Evolutionary conservation across 176 grass and related monocot species (phyloP).

Genomic region (Oryza glumipatula): DNA sequence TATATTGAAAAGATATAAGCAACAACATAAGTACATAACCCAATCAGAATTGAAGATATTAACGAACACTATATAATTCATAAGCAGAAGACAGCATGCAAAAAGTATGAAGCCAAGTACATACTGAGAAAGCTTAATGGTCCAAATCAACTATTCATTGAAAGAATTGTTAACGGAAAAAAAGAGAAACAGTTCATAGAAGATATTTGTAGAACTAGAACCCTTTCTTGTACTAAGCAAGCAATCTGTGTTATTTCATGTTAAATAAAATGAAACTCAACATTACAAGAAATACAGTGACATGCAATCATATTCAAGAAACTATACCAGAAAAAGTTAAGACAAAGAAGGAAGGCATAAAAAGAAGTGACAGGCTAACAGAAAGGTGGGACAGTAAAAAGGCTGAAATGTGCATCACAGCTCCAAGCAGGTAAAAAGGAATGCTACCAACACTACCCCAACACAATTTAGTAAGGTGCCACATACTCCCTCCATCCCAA

Average conservation of each 20-base stretch:
- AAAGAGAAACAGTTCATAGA: not conserved
- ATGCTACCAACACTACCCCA: not conserved
- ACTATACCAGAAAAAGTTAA: conserved; percentile 1
- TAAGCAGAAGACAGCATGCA: conserved; percentile 29
- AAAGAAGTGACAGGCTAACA: not conserved
- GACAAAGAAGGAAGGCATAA: conserved; percentile 4
- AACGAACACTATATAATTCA: not conserved
- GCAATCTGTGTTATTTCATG: conserved; percentile 13
- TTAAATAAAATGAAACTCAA: conserved; percentile 20
- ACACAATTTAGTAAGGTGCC: not conserved
- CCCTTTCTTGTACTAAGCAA: not conserved
- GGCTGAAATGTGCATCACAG: not conserved
- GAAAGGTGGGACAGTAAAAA: not conserved
- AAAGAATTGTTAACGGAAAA: not conserved
- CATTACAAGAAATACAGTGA: not conserved
- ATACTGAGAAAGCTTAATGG: conserved; percentile 24
- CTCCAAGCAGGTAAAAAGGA: conserved; percentile 10
- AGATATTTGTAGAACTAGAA: not conserved
- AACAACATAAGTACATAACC: not conserved
- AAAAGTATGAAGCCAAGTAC: conserved; percentile 21
- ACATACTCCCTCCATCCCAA: too few relatives aligned
- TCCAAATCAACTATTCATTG: conserved; percentile 18
- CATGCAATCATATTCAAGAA: conserved; percentile 16
- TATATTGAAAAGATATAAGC: conserved; percentile 28
- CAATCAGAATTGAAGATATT: not conserved